Evolutionary conservation across 2,329 filamentous ascomycete genomes (phyloP), one percentile per base, ranked within the genome.

Genomic region (Aureobasidium uvarum): DNA sequence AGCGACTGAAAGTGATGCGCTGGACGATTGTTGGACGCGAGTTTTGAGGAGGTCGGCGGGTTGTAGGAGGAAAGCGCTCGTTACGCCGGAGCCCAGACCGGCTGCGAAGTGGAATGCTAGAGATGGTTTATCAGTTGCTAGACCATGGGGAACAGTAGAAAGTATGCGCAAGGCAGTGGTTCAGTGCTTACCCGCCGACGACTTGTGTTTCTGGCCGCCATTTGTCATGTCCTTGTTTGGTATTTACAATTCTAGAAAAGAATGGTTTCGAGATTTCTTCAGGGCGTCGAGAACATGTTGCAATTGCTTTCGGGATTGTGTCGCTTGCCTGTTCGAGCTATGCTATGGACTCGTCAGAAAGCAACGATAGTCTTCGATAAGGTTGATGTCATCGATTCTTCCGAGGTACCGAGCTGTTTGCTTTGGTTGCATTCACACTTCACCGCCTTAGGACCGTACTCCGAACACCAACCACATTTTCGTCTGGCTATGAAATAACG

Each of bases 31-130:
- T 76, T 99, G 95, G 46, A 98, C 88, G 54, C 95, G 89, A 36
- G 95, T 99, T 79, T 99, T 99, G 75, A 99, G 87, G 4, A 99
- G 88, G 78, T 99, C 95, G 73, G 95, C 90, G 31, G 95, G 95
- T 77, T 99, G 95, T 18, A 99, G 85, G 64, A 98, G 87, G 67
- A 96, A 87, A 64, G 95, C 93, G 62, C 92, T 95, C 69, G 91
- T 85, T 59, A 96, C 84, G 72, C 95, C 95, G 8, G 93, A 97
- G 73, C 86, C 86, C 65, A 98, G 85, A 68, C 95, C 95, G 69
- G 93, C 94, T 70, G 89, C 79, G 77, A 98, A 96, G 80, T 98
- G 95, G 76, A 91, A 92, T 70, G 85, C 88, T 90, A 14, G 4
- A 45, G n/a, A 10, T 3, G 3, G 18, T 20, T 10, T 1, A 28